Conservation (phyloP, 2,329 filamentous ascomycete genomes). For the Colletotrichum magnum region DNA sequence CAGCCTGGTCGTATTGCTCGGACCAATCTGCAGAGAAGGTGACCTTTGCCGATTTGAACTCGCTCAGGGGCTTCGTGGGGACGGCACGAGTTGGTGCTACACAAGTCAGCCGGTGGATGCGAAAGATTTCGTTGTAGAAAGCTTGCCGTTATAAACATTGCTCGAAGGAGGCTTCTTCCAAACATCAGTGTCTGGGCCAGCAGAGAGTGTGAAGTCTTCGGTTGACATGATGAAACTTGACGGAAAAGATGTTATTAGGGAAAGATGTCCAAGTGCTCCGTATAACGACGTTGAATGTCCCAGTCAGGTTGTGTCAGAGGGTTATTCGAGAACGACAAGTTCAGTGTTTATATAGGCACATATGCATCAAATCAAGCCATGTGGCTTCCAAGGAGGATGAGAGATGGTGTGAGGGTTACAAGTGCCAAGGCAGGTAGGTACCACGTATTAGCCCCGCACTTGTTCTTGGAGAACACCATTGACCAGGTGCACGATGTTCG, state of each 20-base stretch:
- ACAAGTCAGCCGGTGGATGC: constrained; percentile 33
- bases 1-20: constrained; percentile 54
- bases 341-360: background rate
- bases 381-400: background rate
- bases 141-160: constrained; percentile 73
- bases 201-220: constrained; percentile 65
- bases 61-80: constrained; percentile 61
- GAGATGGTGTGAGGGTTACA: background rate
- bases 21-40: constrained; percentile 74
- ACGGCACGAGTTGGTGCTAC: constrained; percentile 48
- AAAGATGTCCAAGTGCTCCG: background rate
- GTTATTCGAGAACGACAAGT: background rate
- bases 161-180: constrained; percentile 79
- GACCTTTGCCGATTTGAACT: constrained; percentile 73
- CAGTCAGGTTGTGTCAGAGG: background rate
- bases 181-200: constrained; percentile 76
- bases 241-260: background rate
- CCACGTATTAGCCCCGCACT: background rate
- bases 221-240: constrained; percentile 31
- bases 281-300: background rate
- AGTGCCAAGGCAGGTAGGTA: no score
- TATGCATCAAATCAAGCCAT: background rate
- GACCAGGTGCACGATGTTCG: constrained; percentile 6
- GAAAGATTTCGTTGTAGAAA: background rate
- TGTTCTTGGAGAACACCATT: constrained; percentile 17